phyloP scores from a whole-genome alignment of 495 filamentous ascomycete genomes.

The Durotheca rogersii region DNA sequence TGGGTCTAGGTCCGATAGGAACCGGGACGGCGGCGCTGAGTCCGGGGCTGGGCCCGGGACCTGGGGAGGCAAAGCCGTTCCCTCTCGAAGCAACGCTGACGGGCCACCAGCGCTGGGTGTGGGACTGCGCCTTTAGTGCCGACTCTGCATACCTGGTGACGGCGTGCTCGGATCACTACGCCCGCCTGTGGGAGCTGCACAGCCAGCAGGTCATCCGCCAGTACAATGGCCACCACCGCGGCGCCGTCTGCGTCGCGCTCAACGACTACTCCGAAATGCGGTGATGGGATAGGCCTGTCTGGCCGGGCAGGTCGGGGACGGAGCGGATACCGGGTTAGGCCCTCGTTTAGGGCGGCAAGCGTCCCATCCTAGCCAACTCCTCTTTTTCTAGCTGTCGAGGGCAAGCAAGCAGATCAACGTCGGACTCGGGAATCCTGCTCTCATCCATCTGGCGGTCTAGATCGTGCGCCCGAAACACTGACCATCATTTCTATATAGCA shows the following conservation, averaged over 20 bases:
- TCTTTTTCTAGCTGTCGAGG: too few relatives aligned
- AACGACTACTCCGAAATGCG: conserved; percentile 90
- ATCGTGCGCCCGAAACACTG: background rate
- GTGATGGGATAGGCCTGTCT: conserved; percentile 39
- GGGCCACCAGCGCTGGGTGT: conserved; percentile 98
- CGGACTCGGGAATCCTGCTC: too few relatives aligned
- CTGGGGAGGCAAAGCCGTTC: conserved; percentile 54
- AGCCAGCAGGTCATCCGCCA: conserved; percentile 89
- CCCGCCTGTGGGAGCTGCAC: conserved; percentile 88
- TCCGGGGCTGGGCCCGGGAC: conserved; percentile 8
- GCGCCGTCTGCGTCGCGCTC: conserved; percentile 91
- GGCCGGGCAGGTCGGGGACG: too few relatives aligned
- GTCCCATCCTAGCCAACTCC: too few relatives aligned
- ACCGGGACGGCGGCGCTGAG: background rate
- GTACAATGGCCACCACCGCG: conserved; percentile 96
- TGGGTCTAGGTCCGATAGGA: background rate
- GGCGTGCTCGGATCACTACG: conserved; percentile 95
- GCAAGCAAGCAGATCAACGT: too few relatives aligned
- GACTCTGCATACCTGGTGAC: conserved; percentile 98
- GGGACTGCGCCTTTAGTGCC: conserved; percentile 98
- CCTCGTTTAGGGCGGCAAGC: too few relatives aligned
- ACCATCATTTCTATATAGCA: background rate
- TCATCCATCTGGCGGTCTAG: too few relatives aligned
- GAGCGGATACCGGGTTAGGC: too few relatives aligned
- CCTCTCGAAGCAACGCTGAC: conserved; percentile 84